A percentile compares a stretch with the other conserved stretches of the same genome.
phyloP scores from a whole-genome alignment of 345 rosid genomes.

The Pugionium cornutum region DNA sequence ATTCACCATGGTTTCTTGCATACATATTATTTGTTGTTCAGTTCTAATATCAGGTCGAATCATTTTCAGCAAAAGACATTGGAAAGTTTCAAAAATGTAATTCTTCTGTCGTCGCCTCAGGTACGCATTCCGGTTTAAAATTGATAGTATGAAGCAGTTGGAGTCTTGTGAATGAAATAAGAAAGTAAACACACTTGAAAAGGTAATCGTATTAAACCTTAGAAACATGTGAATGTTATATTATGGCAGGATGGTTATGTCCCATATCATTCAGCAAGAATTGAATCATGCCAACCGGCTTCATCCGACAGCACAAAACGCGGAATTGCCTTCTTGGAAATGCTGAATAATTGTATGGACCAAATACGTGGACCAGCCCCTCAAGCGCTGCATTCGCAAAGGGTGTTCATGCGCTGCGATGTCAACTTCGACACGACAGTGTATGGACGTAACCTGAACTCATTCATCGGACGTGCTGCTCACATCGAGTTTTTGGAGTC shows the following conservation, averaged over 20 bases:
- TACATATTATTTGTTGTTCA: background rate
- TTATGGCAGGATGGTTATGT: slow-evolving; percentile 84
- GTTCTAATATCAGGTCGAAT: slow-evolving; percentile 1
- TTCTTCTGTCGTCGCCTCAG: slow-evolving; percentile 95
- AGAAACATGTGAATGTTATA: no score
- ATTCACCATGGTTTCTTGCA: background rate
- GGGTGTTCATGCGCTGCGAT: slow-evolving; percentile 93
- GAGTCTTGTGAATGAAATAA: no score
- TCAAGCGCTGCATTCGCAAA: slow-evolving; percentile 39
- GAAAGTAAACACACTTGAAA: no score
- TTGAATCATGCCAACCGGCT: slow-evolving; percentile 81
- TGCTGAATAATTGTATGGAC: slow-evolving; percentile 90
- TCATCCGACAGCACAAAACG: slow-evolving; percentile 74
- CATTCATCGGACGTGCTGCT: slow-evolving; percentile 91
- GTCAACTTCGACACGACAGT: slow-evolving; percentile 83
- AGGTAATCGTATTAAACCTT: no score
- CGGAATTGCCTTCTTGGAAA: slow-evolving; percentile 78
- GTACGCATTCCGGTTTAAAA: slow-evolving; percentile 36
- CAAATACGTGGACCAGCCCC: slow-evolving; percentile 74
- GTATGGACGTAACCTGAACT: slow-evolving; percentile 76
- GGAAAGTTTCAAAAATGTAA: slow-evolving; percentile 70
- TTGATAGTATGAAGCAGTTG: no score
- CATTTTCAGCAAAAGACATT: slow-evolving; percentile 82
- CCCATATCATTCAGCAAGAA: slow-evolving; percentile 95
- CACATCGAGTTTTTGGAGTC: slow-evolving; percentile 96